phyloP scores from a whole-genome alignment of 441 rosid species.

The Bocquillonia castaneifolia region DNA sequence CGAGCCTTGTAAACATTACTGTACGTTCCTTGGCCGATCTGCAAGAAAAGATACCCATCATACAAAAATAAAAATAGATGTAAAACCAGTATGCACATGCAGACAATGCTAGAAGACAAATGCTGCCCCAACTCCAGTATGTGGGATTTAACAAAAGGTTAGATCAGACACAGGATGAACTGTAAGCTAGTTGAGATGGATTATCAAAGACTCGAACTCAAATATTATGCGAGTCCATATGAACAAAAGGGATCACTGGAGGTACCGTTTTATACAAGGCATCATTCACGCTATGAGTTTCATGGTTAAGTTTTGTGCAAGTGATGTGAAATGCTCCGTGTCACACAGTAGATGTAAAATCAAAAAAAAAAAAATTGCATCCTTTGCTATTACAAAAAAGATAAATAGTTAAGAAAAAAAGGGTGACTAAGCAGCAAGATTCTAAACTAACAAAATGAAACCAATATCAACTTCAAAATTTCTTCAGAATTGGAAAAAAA shows the following conservation, averaged over 20 bases:
- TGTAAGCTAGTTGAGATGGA: background rate
- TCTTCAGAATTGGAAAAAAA: no score
- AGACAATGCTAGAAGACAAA: background rate
- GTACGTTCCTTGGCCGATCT: constrained; percentile 99
- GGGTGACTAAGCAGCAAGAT: background rate
- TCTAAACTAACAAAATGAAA: background rate
- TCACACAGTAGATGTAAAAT: background rate
- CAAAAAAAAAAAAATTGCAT: no score
- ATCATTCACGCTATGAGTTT: background rate
- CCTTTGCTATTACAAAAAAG: background rate
- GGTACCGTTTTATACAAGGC: background rate
- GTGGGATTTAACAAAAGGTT: background rate
- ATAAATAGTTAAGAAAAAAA: background rate
- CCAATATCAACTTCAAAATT: background rate
- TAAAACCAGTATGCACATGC: background rate
- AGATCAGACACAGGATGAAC: background rate
- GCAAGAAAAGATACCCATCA: constrained; percentile 30
- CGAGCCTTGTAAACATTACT: constrained; percentile 88
- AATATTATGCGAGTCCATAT: background rate
- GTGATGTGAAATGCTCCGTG: background rate
- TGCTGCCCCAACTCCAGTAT: background rate
- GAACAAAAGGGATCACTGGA: background rate
- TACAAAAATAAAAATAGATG: background rate
- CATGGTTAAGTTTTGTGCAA: background rate
- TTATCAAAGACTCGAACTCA: background rate